Base-by-base conservation (phyloP, 225 moss, liverwort and hornwort genomes). In the Asterella californica region DNA sequence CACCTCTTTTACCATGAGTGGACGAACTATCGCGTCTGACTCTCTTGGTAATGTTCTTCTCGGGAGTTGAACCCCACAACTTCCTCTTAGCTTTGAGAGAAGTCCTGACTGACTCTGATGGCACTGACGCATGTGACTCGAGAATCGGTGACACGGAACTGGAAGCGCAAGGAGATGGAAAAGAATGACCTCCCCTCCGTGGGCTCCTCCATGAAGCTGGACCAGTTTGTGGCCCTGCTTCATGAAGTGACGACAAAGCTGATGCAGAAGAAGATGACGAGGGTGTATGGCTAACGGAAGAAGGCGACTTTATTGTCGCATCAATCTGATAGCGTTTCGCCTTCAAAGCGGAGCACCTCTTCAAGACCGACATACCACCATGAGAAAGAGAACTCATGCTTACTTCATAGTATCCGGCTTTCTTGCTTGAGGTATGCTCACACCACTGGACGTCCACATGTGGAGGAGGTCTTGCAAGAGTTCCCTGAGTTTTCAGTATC, bases 401-500 rank as follows among this genome's bases (percentile, higher is more conserved):
- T 52, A 88, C 88, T 82, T 94, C 94, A 81, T 94, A 94, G 78
- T 97, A 94, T 66, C 96, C 96, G 82, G 90, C 86, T 90, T 86
- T 91, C 50, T 88, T 90, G 36, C 88, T 83, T 24, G 82, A 87
- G 37, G 83, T 84, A 80, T 90, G 91, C 78, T 91, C 86, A 78
- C 93, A 83, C 94, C 93, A 94, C 81, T 83, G 89, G 37, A 97
- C 88, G 78, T 83, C 86, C 66, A 87, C 84, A 74, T 81, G 81
- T 36, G 87, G 72, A 81, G 96, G 96, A 74, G 93, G 91, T 68
- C 90, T 90, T 63, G 96, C 87, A 75, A 88, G 86, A 61, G 90
- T 89, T 81, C 94, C 96, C 81, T 94, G 94, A 17, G 96, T 97
- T 83, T 97, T 97, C n/a, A 93, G 72, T 70, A 97, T 93, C 27